phyloP scores from a whole-genome alignment of 2,329 filamentous ascomycete species.

The Stromatinia cepivora region DNA sequence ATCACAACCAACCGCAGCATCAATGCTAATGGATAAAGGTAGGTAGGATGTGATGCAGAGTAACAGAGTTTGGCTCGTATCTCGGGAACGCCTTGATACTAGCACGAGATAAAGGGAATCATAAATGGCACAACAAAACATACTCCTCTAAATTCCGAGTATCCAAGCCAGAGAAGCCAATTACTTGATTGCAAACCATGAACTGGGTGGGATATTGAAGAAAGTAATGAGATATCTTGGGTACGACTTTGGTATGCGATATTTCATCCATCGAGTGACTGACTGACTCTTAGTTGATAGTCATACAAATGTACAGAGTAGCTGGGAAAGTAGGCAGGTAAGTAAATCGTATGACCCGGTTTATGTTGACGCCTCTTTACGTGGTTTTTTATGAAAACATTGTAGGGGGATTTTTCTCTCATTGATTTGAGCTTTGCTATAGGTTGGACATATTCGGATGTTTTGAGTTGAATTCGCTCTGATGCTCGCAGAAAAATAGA shows the following conservation, averaged over 20 bases:
- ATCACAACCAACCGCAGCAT: too few relatives aligned
- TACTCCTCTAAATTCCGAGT: neutral
- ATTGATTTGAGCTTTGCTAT: neutral
- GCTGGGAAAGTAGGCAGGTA: neutral
- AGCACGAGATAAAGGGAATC: neutral
- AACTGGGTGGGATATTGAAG: neutral
- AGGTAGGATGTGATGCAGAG: conserved; percentile 5
- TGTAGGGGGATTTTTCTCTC: neutral
- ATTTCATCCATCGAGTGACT: neutral
- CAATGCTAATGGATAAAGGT: neutral
- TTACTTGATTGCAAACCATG: neutral
- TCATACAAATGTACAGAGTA: neutral
- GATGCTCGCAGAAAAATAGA: neutral
- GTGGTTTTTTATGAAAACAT: conserved; percentile 12
- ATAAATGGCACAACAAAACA: neutral
- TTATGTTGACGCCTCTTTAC: conserved; percentile 21
- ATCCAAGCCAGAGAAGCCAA: neutral
- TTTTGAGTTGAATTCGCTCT: neutral
- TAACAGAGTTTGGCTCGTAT: conserved; percentile 14
- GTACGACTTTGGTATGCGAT: neutral
- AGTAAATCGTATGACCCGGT: neutral
- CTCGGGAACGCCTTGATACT: neutral
- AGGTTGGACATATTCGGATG: neutral
- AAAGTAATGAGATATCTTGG: neutral
- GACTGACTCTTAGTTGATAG: neutral